These are phyloP conservation scores for Ilyonectria sp. DNA, from an alignment of 2,329 filamentous ascomycete species.

Conservation along the genomic window DNA sequence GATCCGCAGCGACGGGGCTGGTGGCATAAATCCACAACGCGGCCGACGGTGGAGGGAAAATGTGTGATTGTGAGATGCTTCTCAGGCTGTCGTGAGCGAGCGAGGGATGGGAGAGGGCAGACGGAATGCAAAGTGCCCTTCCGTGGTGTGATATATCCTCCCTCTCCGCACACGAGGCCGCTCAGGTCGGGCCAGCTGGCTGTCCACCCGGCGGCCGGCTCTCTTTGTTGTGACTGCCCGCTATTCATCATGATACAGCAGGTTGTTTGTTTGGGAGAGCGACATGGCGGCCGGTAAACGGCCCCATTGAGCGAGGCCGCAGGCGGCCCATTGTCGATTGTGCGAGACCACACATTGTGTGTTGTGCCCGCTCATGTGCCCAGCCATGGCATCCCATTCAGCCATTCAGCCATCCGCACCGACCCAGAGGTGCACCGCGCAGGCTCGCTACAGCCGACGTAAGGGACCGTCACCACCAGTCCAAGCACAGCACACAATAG, in stretches of 20 bases:
- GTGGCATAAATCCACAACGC: conserved; percentile 11
- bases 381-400: conserved; percentile 28
- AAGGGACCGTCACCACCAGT: conserved; percentile 32
- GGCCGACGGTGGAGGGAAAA: neutral
- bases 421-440: conserved; percentile 35
- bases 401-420: conserved; percentile 10
- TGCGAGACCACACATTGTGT: conserved; percentile 28
- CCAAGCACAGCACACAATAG: conserved; percentile 11
- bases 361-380: conserved; percentile 34
- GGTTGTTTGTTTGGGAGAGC: conserved; percentile 46
- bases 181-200: conserved; percentile 8
- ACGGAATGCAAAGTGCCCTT: conserved; percentile 14
- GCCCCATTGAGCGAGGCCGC: conserved; percentile 39
- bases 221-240: conserved; percentile 16
- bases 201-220: neutral
- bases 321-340: conserved; percentile 39
- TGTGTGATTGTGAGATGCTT: conserved; percentile 1
- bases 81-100: neutral
- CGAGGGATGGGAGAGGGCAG: conserved; percentile 2
- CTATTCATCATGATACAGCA: conserved; percentile 36
- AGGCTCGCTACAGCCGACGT: conserved; percentile 44
- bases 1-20: conserved; percentile 2
- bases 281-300: conserved; percentile 37
- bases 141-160: conserved; percentile 27
- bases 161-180: conserved; percentile 19